Evolutionary conservation across 768 basidiomycete species (phyloP), one percentile per base, ranked within the genome.

Genomic region (Boletus sp.): DNA sequence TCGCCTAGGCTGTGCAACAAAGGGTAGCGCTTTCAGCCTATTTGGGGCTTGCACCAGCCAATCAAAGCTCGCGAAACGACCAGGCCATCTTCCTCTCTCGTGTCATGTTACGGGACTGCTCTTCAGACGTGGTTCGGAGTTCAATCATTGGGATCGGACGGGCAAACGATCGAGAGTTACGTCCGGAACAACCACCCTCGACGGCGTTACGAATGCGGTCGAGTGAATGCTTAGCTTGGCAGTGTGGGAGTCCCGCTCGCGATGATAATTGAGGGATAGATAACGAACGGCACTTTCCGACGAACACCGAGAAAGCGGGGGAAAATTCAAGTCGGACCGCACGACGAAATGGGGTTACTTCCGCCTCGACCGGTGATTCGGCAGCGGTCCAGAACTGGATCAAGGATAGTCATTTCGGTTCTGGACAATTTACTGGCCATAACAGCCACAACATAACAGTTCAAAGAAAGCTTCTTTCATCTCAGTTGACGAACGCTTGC

Each of bases 401-500:
- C 4, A 32, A 33, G 17, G 11, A 29, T 10, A 36, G 24, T 30
- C n/a, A 29, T 50, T n/a, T 28, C 45, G 5, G 56, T 10, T 44
- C 46, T 44, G 36, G 32, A 29, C 7, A 20, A 24, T 33, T 42
- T 20, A 37, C 33, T 33, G 18, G 51, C 46, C 54, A 24, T 46
- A 24, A 47, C 46, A 33, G 32, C n/a, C 4, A 33, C 32, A 33
- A 14, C 20, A 29, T 18, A 47, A 40, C 20, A 30, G 33, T 40
- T 3, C 5, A 35, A 56, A 35, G 29, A 56, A 44, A 42, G 53
- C 17, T 24, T 33, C 40, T 40, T 37, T 20, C n/a, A 29, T 54
- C 57, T 62, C 71, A 84, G 67, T 82, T 86, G 30, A 82, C 81
- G 68, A 98, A 98, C 1, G 96, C 96, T 41, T 84, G 84, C 42